phyloP scores from a whole-genome alignment of 2,329 filamentous ascomycete species.

The Fusarium dimerum region DNA sequence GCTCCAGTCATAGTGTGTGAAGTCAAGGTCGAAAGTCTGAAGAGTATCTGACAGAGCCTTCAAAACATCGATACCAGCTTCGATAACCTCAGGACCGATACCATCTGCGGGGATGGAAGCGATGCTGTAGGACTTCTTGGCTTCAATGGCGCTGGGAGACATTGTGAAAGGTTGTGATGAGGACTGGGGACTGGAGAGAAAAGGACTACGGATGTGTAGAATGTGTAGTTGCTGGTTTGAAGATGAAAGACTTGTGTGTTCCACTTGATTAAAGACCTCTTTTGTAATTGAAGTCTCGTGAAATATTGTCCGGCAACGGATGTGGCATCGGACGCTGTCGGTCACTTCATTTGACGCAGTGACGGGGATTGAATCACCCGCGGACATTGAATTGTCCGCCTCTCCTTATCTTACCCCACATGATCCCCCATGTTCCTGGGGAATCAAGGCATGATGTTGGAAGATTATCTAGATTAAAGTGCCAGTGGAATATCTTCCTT shows the following conservation, averaged over 20 bases:
- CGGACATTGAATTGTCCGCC: constrained; percentile 13
- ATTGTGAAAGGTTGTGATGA: constrained; percentile 10
- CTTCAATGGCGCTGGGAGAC: constrained; percentile 23
- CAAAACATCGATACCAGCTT: constrained; percentile 61
- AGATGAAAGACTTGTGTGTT: not conserved
- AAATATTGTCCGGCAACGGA: constrained; percentile 5
- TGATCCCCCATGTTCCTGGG: not conserved
- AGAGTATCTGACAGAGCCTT: constrained; percentile 52
- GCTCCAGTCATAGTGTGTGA: constrained; percentile 66
- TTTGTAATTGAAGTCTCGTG: constrained; percentile 10
- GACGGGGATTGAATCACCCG: constrained; percentile 16
- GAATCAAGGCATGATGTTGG: no score
- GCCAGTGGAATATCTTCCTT: no score
- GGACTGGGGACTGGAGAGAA: not conserved
- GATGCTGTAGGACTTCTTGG: constrained; percentile 48
- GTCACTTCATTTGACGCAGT: constrained; percentile 9
- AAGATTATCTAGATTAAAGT: no score
- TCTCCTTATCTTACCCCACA: not conserved
- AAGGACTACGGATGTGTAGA: not conserved
- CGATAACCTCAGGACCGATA: constrained; percentile 64
- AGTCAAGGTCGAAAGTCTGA: constrained; percentile 61
- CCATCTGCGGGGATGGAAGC: constrained; percentile 65
- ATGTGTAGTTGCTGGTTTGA: constrained; percentile 1
- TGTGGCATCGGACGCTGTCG: constrained; percentile 9
- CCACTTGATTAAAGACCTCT: constrained; percentile 1